Percentiles rank a stretch among this genome's conserved stretches.
phyloP scores from a whole-genome alignment of 2,329 filamentous ascomycete species.

The Capronia coronata region DNA sequence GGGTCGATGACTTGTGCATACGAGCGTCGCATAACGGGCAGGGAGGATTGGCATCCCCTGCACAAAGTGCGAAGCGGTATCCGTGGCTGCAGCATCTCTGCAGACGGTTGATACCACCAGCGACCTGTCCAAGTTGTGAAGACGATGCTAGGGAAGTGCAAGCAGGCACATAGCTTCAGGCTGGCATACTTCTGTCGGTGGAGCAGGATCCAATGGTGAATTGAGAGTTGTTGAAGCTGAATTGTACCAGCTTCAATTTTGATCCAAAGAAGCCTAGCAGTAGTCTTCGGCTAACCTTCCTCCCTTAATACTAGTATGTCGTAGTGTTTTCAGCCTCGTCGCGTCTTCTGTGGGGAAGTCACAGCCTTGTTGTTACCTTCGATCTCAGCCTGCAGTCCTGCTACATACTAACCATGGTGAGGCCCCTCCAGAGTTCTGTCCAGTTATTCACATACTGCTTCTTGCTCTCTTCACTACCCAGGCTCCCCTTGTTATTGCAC shows the following conservation, averaged over 20 bases:
- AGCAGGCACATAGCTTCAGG: background rate
- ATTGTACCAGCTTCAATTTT: background rate
- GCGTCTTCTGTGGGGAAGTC: background rate
- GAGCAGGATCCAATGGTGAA: background rate
- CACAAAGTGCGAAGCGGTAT: conserved; percentile 43
- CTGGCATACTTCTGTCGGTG: background rate
- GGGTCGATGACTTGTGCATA: conserved; percentile 31
- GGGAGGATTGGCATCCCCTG: conserved; percentile 14
- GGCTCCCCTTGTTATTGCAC: no score
- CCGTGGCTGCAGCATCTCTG: conserved; percentile 60
- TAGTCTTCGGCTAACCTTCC: background rate
- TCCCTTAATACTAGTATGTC: background rate
- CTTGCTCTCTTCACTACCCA: background rate
- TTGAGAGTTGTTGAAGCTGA: background rate
- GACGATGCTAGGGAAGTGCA: background rate
- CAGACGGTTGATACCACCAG: background rate
- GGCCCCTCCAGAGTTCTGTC: no score
- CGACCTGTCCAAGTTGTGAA: background rate
- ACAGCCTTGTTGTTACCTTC: background rate
- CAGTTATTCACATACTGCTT: background rate
- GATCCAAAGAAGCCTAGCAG: no score
- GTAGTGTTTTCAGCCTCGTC: background rate
- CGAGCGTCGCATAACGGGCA: conserved; percentile 15
- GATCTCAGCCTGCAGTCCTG: background rate
- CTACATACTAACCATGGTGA: background rate